These are phyloP conservation scores for Lecanoromycetidae sp. DNA, from an alignment of 2,329 filamentous ascomycete species.

Conservation along the genomic window DNA sequence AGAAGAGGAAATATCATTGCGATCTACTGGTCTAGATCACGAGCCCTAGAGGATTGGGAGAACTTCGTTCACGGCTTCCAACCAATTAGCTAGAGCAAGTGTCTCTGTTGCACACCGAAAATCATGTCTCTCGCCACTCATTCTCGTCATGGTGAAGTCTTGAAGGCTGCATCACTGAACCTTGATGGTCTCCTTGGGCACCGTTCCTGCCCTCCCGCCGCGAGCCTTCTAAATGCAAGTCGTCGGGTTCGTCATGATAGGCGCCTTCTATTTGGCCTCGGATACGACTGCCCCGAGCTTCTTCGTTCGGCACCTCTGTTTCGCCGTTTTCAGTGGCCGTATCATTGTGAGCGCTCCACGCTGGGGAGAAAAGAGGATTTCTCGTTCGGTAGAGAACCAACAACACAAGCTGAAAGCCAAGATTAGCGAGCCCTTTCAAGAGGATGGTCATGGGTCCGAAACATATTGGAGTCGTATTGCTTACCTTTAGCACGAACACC, in stretches of 20 bases:
- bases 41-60: too few species aligned
- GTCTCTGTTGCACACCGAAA: background rate
- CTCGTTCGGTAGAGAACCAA: constrained; percentile 8
- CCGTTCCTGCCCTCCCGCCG: background rate
- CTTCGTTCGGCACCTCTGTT: background rate
- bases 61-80: background rate
- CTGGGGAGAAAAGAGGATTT: background rate
- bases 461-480: background rate
- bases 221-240: background rate
- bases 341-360: background rate
- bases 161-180: constrained; percentile 6
- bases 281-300: background rate
- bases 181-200: background rate
- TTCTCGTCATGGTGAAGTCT: constrained; percentile 2
- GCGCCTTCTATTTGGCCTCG: constrained; percentile 7
- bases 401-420: background rate
- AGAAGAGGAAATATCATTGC: too few species aligned
- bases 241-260: constrained; percentile 8
- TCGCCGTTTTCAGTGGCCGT: background rate
- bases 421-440: background rate
- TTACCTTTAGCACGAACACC: constrained; percentile 14
- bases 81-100: background rate
- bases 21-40: too few species aligned
- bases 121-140: constrained; percentile 5
- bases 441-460: background rate